Evolutionary conservation across 805 yeast genomes (phyloP).

Genomic region (Lachancea dasiensis): DNA sequence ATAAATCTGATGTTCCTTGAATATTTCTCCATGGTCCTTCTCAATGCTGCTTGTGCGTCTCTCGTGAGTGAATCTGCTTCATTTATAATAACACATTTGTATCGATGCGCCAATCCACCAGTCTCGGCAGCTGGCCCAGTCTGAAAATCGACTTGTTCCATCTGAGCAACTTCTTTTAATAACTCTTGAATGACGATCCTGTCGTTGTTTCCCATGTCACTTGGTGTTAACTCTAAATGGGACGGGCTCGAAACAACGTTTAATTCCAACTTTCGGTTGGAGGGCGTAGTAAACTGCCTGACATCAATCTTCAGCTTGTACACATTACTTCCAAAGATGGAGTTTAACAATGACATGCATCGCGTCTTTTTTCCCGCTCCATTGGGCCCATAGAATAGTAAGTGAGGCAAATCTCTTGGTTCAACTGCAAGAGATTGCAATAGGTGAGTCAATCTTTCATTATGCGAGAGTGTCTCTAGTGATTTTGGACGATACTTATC

Average conservation of each 20-base stretch:
- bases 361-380: conserved; percentile 98
- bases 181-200: conserved; percentile 91
- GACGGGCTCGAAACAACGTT: conserved; percentile 87
- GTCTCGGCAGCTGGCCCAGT: conserved; percentile 27
- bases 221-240: conserved; percentile 93
- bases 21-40: conserved; percentile 95
- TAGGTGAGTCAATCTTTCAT: conserved; percentile 55
- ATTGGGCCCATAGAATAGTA: conserved; percentile 88
- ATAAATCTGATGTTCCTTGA: conserved; percentile 81
- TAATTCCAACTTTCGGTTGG: conserved; percentile 77
- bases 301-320: conserved; percentile 86
- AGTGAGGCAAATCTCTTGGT: conserved; percentile 76
- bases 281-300: conserved; percentile 68
- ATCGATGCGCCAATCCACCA: conserved; percentile 44
- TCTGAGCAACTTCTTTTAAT: conserved; percentile 89
- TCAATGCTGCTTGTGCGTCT: conserved; percentile 92
- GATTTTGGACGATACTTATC: conserved; percentile 83
- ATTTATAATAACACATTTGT: conserved; percentile 78
- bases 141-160: conserved; percentile 86
- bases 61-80: conserved; percentile 86
- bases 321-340: conserved; percentile 77
- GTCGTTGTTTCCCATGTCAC: conserved; percentile 95
- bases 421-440: conserved; percentile 43
- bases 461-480: conserved; percentile 60
- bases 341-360: conserved; percentile 68